Base-by-base conservation (phyloP, 2,329 filamentous ascomycete genomes). In the Arthrobotrys sinensis region DNA sequence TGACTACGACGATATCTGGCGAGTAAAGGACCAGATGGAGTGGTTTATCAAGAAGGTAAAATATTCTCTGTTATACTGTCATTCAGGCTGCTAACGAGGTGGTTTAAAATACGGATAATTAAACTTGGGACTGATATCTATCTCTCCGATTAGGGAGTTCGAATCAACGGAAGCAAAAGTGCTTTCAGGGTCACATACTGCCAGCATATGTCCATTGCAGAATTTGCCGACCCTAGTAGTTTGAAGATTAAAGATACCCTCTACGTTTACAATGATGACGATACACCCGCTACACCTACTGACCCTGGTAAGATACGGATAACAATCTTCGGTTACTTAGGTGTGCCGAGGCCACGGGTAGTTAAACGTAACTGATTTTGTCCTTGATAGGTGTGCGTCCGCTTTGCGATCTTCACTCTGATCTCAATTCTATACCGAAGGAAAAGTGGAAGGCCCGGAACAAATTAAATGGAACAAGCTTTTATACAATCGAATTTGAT, bases 401-500 rank as follows among this genome's bases (percentile, higher is more conserved):
- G 14, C 19, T 60, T 46, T 69, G 66, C 24, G 53, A 60, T 28
- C 45, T 60, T 19, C n/a, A 21, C 11, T 60, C 66, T 2, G 24
- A 69, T 32, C 12, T 60, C 11, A 46, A 32, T 19, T 45, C 50
- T 21, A 60, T 69, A 10, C 66, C 50, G 14, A 48, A 19, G 14
- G 38, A 60, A 7, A 69, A 69, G 16, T 69, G 66, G 50, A 60
- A 46, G 14, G 34, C 28, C 24, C 60, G 14, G n/a, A 34, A 19
- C 14, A 69, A 69, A 11, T 19, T 24, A 10, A n/a, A 60, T 24
- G 66, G 66, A 24, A 60, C 24, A 16, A 48, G 21, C 24, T 69
- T 60, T 14, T 69, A 60, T 21, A n/a, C 14, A 12, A 69, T 69
- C 16, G 66, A 69, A 12, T 69, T 69, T 28, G 50, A 69, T 8